phyloP scores from a whole-genome alignment of 2,329 filamentous ascomycete species.

The Clonostachys chloroleuca region DNA sequence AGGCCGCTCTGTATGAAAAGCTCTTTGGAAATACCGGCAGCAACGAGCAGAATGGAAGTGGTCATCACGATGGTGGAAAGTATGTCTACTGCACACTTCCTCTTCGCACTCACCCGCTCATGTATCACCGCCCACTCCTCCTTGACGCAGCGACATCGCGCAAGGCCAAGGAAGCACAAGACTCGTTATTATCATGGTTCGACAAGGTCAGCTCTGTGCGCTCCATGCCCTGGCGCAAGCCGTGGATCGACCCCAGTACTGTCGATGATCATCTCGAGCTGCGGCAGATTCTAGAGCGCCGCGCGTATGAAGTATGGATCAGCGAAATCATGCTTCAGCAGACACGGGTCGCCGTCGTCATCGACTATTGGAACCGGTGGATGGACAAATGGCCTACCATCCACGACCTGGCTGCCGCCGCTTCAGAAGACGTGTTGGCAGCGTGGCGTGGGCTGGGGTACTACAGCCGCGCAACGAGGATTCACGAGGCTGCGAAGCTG shows the following conservation, averaged over 20 bases:
- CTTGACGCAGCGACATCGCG: slow-evolving; percentile 28
- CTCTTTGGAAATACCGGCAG: not conserved
- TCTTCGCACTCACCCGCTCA: not conserved
- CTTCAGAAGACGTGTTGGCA: slow-evolving; percentile 49
- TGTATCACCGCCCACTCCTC: slow-evolving; percentile 46
- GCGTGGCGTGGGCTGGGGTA: slow-evolving; percentile 61
- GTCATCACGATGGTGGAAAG: no score
- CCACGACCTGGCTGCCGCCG: slow-evolving; percentile 46
- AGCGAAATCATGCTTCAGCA: slow-evolving; percentile 66
- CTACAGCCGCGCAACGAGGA: slow-evolving; percentile 58
- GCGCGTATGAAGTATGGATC: slow-evolving; percentile 64
- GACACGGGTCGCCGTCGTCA: slow-evolving; percentile 57
- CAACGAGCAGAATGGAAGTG: no score
- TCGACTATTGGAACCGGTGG: slow-evolving; percentile 61
- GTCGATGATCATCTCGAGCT: slow-evolving; percentile 22
- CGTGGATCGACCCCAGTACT: slow-evolving; percentile 43
- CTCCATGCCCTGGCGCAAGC: slow-evolving; percentile 56
- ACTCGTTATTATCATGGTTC: slow-evolving; percentile 45
- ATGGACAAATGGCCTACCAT: slow-evolving; percentile 57
- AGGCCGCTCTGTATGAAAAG: not conserved
- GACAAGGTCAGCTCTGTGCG: slow-evolving; percentile 38
- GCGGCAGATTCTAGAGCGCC: slow-evolving; percentile 37
- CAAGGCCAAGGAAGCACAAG: slow-evolving; percentile 16
- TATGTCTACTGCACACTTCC: no score
- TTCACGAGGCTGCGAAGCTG: slow-evolving; percentile 50